These are phyloP conservation scores for Xylaria multiplex DNA, from an alignment of 2,329 filamentous ascomycete genomes.

Conservation along the genomic window DNA sequence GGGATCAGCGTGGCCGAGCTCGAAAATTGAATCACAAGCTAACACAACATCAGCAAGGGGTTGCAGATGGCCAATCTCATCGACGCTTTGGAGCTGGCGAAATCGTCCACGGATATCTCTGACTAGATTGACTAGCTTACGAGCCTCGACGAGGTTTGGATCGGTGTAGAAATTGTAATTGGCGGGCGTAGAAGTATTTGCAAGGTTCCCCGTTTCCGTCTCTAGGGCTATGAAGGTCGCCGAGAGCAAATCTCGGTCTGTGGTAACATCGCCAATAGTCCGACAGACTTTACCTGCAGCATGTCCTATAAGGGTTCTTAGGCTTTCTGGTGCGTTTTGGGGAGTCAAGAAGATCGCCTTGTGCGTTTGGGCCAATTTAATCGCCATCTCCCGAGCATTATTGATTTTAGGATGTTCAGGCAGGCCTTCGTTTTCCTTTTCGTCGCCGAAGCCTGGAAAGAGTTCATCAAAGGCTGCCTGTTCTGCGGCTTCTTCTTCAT, in stretches of 20 bases:
- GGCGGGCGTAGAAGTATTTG: slow-evolving; percentile 50
- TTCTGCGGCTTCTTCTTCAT: slow-evolving; percentile 79
- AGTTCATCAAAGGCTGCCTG: slow-evolving; percentile 80
- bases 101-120: slow-evolving; percentile 78
- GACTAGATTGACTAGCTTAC: slow-evolving; percentile 75
- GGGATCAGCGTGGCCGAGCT: slow-evolving; percentile 81
- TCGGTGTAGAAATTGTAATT: slow-evolving; percentile 92
- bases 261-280: slow-evolving; percentile 48
- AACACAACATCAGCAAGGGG: slow-evolving; percentile 80
- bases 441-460: slow-evolving; percentile 80
- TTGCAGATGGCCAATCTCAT: slow-evolving; percentile 77
- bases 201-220: slow-evolving; percentile 65
- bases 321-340: slow-evolving; percentile 53
- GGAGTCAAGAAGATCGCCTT: slow-evolving; percentile 60
- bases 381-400: slow-evolving; percentile 64
- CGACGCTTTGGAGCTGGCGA: slow-evolving; percentile 71
- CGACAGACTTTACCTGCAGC: slow-evolving; percentile 54
- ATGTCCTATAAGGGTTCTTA: slow-evolving; percentile 57
- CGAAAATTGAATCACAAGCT: slow-evolving; percentile 78
- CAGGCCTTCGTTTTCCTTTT: slow-evolving; percentile 53
- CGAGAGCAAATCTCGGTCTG: slow-evolving; percentile 69
- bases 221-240: slow-evolving; percentile 73
- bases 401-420: slow-evolving; percentile 49
- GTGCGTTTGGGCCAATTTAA: slow-evolving; percentile 71
- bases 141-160: slow-evolving; percentile 78